Percentiles rank a stretch among this genome's conserved stretches.
Conservation (phyloP, 495 filamentous ascomycete species). For the Neurospora sp. region DNA sequence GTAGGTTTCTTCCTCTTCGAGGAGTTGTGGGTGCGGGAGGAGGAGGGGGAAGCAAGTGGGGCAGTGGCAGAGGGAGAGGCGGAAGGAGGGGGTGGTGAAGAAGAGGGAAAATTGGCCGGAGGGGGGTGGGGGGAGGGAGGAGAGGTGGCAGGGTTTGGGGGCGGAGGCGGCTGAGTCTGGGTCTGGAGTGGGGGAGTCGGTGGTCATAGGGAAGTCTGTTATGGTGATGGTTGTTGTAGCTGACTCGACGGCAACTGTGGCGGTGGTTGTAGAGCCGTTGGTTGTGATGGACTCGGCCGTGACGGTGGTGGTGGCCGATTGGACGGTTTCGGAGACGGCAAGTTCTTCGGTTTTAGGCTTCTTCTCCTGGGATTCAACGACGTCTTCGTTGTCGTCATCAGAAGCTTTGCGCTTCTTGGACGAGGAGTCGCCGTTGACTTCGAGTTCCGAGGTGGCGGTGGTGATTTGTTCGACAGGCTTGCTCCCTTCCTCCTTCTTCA, state of each 20-base stretch:
- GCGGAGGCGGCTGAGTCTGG: background rate
- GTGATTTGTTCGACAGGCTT: conserved; percentile 6
- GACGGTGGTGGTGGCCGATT: background rate
- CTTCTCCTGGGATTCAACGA: conserved; percentile 38
- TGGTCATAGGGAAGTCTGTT: background rate
- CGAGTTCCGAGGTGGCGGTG: background rate
- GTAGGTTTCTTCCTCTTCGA: conserved; percentile 89
- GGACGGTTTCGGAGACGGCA: background rate
- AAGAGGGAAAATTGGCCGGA: conserved; percentile 63
- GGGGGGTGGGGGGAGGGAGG: conserved; percentile 45
- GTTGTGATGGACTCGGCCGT: background rate
- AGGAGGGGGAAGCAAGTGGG: conserved; percentile 66
- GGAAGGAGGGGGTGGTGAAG: conserved; percentile 60
- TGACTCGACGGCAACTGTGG: background rate
- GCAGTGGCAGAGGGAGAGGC: conserved; percentile 68
- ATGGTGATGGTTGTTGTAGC: background rate
- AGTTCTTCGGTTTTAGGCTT: conserved; percentile 41
- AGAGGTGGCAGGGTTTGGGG: conserved; percentile 29
- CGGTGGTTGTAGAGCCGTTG: background rate
- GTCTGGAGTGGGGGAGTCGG: too few relatives aligned
- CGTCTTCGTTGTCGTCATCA: conserved; percentile 38
- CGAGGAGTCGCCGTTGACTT: conserved; percentile 9
- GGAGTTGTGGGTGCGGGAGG: conserved; percentile 57
- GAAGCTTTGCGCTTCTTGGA: conserved; percentile 72
- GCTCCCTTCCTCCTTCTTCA: conserved; percentile 12